Evolutionary conservation across 2,329 filamentous ascomycete genomes (phyloP).

Genomic region (Alternaria metachromatica): DNA sequence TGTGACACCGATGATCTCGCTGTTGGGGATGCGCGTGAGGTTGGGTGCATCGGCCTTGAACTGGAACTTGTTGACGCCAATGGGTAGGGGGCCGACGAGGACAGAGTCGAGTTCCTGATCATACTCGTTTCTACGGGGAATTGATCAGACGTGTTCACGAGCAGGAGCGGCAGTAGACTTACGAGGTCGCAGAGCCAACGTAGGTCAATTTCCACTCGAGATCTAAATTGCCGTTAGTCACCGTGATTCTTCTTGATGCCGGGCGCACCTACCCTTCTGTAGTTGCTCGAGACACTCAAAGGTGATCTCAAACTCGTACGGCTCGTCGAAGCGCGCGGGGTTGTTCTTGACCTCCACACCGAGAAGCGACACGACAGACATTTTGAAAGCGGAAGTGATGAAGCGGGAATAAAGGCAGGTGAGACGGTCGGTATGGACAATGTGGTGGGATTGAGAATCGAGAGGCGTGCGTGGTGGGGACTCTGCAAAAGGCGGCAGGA

Average conservation of each 20-base stretch:
- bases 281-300: constrained; percentile 96
- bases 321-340: constrained; percentile 88
- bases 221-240: constrained; percentile 62
- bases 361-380: constrained; percentile 96
- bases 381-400: constrained; percentile 53
- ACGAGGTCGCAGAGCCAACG: constrained; percentile 97
- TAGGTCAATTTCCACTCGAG: constrained; percentile 99
- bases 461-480: constrained; percentile 8
- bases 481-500: constrained; percentile 10
- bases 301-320: constrained; percentile 97
- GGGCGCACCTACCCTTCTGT: constrained; percentile 74
- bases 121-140: constrained; percentile 76
- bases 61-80: constrained; percentile 98
- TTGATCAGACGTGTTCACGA: constrained; percentile 14
- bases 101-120: constrained; percentile 98
- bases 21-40: constrained; percentile 87
- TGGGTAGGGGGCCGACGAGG: constrained; percentile 94
- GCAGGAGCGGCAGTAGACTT: constrained; percentile 52
- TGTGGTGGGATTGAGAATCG: constrained; percentile 1
- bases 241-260: background rate
- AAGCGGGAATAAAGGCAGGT: background rate
- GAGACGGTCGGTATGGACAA: background rate
- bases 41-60: constrained; percentile 96
- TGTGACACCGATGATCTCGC: constrained; percentile 95
- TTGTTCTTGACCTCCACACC: constrained; percentile 98